Percentiles rank a stretch among this genome's conserved stretches.
These are phyloP conservation scores for Pseudoscleropodium purum DNA, from an alignment of 225 moss, liverwort and hornwort species.

Conservation along the genomic window DNA sequence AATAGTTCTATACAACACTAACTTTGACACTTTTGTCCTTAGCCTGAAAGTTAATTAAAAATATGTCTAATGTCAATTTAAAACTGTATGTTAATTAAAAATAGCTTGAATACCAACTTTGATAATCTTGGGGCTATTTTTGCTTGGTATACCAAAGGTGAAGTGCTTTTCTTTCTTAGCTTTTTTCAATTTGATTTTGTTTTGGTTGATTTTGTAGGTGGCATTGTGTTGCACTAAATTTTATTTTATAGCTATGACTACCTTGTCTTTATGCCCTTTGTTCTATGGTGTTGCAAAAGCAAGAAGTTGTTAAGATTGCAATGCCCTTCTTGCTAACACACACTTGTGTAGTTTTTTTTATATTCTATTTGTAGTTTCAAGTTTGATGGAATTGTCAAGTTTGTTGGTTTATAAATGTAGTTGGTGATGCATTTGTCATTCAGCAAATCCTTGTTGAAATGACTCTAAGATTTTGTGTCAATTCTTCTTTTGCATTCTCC, in stretches of 20 bases:
- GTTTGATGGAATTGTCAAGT: not conserved
- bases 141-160: not conserved
- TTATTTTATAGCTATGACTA: not conserved
- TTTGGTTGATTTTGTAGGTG: not conserved
- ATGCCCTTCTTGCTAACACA: not conserved
- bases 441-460: not conserved
- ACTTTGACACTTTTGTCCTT: not conserved
- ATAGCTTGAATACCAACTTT: not conserved
- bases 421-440: not conserved
- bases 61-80: not conserved
- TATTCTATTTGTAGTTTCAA: not conserved
- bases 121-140: not conserved
- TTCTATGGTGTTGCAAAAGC: not conserved
- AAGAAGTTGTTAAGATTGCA: fast-evolving
- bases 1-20: too few species aligned
- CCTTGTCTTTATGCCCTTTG: not conserved
- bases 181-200: not conserved
- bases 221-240: not conserved
- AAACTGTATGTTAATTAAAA: not conserved
- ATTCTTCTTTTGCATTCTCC: too few species aligned
- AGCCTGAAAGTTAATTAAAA: not conserved
- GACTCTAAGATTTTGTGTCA: not conserved
- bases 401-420: not conserved
- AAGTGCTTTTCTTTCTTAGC: too few species aligned
- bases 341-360: not conserved